phyloP scores from a whole-genome alignment of 805 yeast genomes.

The Isabelozyma gotoi region DNA sequence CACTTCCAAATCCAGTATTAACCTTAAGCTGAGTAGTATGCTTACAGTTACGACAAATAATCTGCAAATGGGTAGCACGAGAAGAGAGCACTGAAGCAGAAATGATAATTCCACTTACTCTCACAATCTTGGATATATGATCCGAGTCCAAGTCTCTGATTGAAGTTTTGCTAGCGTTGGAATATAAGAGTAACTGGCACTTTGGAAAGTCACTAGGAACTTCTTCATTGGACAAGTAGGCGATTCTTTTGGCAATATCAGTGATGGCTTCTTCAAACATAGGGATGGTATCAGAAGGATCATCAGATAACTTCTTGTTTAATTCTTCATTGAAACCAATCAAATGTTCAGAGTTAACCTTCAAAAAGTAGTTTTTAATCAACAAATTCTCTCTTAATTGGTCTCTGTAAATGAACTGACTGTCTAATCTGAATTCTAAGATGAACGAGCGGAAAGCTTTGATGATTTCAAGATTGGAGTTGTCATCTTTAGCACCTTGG shows the following conservation, averaged over 20 bases:
- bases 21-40: slow-evolving; percentile 69
- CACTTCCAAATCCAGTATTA: slow-evolving; percentile 67
- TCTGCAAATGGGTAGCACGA: slow-evolving; percentile 77
- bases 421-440: slow-evolving; percentile 79
- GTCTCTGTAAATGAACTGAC: slow-evolving; percentile 84
- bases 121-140: slow-evolving; percentile 83
- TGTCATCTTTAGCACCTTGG: slow-evolving; percentile 71
- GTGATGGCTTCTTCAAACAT: slow-evolving; percentile 80
- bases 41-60: slow-evolving; percentile 86
- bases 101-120: slow-evolving; percentile 90
- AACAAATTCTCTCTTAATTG: slow-evolving; percentile 85
- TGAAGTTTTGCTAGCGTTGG: slow-evolving; percentile 68
- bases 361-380: slow-evolving; percentile 67
- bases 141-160: slow-evolving; percentile 84
- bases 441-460: slow-evolving; percentile 80
- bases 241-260: slow-evolving; percentile 78
- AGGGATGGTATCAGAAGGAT: slow-evolving; percentile 86
- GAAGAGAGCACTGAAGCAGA: slow-evolving; percentile 87
- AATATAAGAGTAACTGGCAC: slow-evolving; percentile 77
- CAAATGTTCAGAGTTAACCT: slow-evolving; percentile 79
- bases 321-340: slow-evolving; percentile 87
- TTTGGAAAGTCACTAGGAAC: slow-evolving; percentile 61
- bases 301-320: slow-evolving; percentile 78
- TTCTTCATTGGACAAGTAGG: slow-evolving; percentile 52
- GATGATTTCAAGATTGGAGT: slow-evolving; percentile 64